phyloP scores from a whole-genome alignment of 257 asterid genomes.

The Nicotiana undulata region DNA sequence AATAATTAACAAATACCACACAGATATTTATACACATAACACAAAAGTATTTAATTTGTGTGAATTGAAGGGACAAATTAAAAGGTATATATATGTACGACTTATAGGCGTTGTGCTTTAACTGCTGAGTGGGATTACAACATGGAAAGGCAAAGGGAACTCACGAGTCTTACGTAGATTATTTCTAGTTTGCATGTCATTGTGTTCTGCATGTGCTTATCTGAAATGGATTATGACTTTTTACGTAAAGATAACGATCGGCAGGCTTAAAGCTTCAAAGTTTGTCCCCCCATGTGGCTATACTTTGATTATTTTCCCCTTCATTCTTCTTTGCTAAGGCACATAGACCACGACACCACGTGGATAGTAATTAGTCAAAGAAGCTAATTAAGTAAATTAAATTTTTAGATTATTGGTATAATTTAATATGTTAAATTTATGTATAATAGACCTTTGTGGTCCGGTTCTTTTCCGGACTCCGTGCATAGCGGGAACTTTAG shows the following conservation, averaged over 20 bases:
- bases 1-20: not conserved
- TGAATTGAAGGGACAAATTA: not conserved
- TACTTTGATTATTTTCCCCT: not conserved
- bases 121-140: slow-evolving; percentile 11
- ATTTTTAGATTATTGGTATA: not conserved
- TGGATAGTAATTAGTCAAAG: not conserved
- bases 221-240: not conserved
- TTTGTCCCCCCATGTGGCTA: slow-evolving; percentile 18
- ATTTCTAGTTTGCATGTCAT: not conserved
- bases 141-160: slow-evolving; percentile 16
- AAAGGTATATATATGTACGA: not conserved
- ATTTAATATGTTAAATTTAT: too few relatives aligned
- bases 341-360: not conserved
- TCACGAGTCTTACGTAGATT: not conserved
- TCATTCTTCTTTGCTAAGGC: not conserved
- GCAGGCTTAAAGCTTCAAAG: not conserved
- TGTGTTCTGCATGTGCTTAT: not conserved
- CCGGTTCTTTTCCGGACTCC: too few relatives aligned
- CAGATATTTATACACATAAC: not conserved
- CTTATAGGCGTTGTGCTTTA: not conserved
- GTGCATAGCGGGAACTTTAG: too few relatives aligned
- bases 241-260: not conserved
- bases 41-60: not conserved
- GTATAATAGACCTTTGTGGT: not conserved
- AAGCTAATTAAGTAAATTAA: not conserved